phyloP scores from a whole-genome alignment of 352 stramenopile species.

The Globisporangium sylvaticum region DNA sequence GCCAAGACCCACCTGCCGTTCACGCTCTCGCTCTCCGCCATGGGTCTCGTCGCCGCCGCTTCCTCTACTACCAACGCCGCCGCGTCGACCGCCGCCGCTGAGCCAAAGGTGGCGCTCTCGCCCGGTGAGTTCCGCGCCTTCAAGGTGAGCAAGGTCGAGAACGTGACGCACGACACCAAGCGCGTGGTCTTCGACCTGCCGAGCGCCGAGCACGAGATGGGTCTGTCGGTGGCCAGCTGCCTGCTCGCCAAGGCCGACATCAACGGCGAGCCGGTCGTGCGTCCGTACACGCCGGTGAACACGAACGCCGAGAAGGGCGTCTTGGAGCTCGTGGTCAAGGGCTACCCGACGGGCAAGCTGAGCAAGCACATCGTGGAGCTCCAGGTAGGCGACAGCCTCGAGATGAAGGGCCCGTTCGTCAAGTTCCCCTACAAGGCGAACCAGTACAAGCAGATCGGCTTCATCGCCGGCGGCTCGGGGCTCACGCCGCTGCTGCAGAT shows the following conservation, averaged over 20 bases:
- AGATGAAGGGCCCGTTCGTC: constrained; percentile 88
- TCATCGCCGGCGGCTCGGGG: constrained; percentile 90
- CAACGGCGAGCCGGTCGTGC: constrained; percentile 69
- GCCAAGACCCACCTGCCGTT: constrained; percentile 4
- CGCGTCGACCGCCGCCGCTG: constrained; percentile 19
- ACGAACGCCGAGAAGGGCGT: constrained; percentile 80
- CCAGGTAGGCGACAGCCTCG: constrained; percentile 80
- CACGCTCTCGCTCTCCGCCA: constrained; percentile 11
- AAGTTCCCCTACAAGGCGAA: constrained; percentile 88
- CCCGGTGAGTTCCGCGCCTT: constrained; percentile 60
- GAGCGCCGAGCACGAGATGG: constrained; percentile 55
- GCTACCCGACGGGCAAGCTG: constrained; percentile 78
- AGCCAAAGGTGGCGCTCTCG: constrained; percentile 44
- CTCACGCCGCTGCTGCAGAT: constrained; percentile 90
- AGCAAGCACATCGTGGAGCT: constrained; percentile 86
- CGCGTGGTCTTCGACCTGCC: constrained; percentile 71
- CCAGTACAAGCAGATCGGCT: constrained; percentile 85
- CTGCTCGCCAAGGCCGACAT: constrained; percentile 64
- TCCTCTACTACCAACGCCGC: not conserved
- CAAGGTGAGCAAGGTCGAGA: constrained; percentile 55
- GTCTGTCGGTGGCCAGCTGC: constrained; percentile 45
- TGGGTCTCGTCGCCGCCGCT: not conserved
- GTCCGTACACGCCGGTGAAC: constrained; percentile 88
- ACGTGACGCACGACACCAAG: constrained; percentile 65
- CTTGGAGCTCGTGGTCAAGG: constrained; percentile 88